Evolutionary conservation across 306 rosid genomes (phyloP), one percentile per base, ranked within the genome.

Genomic region (Vigna reflexopilosa): DNA sequence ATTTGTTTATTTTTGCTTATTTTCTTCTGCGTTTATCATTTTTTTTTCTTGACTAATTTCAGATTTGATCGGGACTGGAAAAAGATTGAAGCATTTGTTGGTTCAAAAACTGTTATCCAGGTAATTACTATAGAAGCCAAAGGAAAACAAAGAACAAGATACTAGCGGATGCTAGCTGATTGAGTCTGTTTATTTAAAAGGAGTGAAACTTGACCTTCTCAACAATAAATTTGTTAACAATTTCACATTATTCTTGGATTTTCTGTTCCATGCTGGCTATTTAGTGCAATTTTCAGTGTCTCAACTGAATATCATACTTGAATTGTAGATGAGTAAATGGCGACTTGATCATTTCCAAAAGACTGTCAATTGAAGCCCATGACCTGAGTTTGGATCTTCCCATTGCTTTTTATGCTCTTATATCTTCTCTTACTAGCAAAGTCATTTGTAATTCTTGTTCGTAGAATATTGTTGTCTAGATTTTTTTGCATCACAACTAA

Each of bases 51-150:
- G 52, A 42, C 54, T 81, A 56, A 7, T 81, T 76, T 70, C 85
- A 96, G 99, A 83, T 96, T 93, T 38, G 97, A 93, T 77, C 98
- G 99, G 36, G 99, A 96, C 83, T 96, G 99, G 99, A 96, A 96
- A 85, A 96, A 93, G 89, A 96, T 96, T 80, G 98, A 90, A 90
- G 98, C 99, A 65, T 96, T 88, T 86, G 87, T 96, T 16, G 99
- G 97, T 61, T 88, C 99, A 44, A 96, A 96, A 87, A 90, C 98
- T n/a, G 97, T 93, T 73, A 93, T 96, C 73, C 99, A 96, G 98
- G 99, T 95, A 90, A 86, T 66, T 68, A 51, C 28, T 49, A 44
- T 76, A 73, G 24, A 63, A 50, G 26, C 58, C 52, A 42, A 58
- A 63, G 28, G 64, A 61, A 62, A 73, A 69, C 47, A 62, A 42